Conservation (phyloP, 2,329 filamentous ascomycete species). For the Zasmidium cellare region DNA sequence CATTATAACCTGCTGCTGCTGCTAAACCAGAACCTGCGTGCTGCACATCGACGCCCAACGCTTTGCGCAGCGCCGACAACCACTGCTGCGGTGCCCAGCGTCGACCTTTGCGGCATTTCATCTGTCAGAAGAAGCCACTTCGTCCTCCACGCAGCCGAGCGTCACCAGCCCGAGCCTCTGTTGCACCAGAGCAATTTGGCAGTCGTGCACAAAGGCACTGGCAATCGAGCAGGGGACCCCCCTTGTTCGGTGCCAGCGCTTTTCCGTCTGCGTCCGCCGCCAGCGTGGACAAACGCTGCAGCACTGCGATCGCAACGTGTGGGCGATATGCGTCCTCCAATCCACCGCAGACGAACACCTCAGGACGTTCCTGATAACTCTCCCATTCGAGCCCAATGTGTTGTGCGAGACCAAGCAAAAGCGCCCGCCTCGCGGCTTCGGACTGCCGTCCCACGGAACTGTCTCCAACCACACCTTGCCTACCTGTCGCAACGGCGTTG, state of each 20-base stretch:
- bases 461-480: not conserved
- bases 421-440: not conserved
- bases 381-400: not conserved
- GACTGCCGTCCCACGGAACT: not conserved
- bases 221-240: not conserved
- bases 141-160: not conserved
- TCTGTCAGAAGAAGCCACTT: constrained; percentile 1
- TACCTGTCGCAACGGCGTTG: not conserved
- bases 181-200: constrained; percentile 7
- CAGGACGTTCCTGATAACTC: not conserved
- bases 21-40: not conserved
- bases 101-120: not conserved
- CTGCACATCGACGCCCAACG: not conserved
- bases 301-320: not conserved
- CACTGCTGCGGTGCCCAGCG: not conserved
- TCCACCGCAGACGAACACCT: not conserved
- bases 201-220: constrained; percentile 1
- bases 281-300: constrained; percentile 1
- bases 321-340: not conserved
- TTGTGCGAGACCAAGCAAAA: not conserved
- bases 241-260: not conserved
- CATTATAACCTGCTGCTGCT: not conserved
- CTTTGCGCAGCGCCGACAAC: not conserved
- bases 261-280: constrained; percentile 3
- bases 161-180: constrained; percentile 1